These are phyloP conservation scores for Trichosporon faecale DNA, from an alignment of 1,284 basidiomycete species.

Conservation along the genomic window DNA sequence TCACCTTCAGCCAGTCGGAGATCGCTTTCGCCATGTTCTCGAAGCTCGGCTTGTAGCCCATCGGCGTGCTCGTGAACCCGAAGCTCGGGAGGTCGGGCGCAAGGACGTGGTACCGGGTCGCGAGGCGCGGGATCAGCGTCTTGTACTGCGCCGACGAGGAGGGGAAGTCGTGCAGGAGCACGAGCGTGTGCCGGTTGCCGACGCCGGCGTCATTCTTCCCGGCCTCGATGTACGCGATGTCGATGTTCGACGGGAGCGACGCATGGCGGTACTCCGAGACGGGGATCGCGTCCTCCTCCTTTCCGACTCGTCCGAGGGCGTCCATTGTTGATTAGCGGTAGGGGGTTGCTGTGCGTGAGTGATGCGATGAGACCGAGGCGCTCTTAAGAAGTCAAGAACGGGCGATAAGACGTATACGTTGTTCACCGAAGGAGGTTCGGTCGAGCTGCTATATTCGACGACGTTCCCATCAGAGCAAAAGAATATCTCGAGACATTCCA, in stretches of 20 bases:
- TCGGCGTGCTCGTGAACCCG: slow-evolving; percentile 55
- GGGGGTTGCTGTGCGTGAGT: neutral
- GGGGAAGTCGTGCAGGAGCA: slow-evolving; percentile 58
- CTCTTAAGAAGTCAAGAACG: neutral
- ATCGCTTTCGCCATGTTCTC: slow-evolving; percentile 52
- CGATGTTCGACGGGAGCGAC: slow-evolving; percentile 10
- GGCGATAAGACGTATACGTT: neutral
- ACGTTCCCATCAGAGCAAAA: neutral
- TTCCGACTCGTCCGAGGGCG: neutral
- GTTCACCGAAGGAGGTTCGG: neutral
- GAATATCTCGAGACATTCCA: neutral
- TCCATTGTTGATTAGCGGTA: neutral
- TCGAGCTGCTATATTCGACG: neutral
- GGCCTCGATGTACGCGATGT: slow-evolving; percentile 55
- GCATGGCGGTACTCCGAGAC: neutral
- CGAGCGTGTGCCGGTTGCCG: slow-evolving; percentile 45
- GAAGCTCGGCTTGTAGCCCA: slow-evolving; percentile 53
- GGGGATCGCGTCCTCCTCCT: neutral
- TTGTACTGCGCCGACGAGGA: slow-evolving; percentile 57
- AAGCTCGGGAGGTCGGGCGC: slow-evolving; percentile 59
- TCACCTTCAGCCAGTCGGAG: slow-evolving; percentile 53
- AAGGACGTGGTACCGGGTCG: slow-evolving; percentile 54
- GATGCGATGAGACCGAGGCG: neutral
- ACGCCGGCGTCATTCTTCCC: slow-evolving; percentile 52
- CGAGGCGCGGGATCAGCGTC: slow-evolving; percentile 55